Percentiles rank a stretch among this genome's conserved stretches.
Conservation (phyloP, 108 stramenopile genomes). For the Poteriospumella lacustris region DNA sequence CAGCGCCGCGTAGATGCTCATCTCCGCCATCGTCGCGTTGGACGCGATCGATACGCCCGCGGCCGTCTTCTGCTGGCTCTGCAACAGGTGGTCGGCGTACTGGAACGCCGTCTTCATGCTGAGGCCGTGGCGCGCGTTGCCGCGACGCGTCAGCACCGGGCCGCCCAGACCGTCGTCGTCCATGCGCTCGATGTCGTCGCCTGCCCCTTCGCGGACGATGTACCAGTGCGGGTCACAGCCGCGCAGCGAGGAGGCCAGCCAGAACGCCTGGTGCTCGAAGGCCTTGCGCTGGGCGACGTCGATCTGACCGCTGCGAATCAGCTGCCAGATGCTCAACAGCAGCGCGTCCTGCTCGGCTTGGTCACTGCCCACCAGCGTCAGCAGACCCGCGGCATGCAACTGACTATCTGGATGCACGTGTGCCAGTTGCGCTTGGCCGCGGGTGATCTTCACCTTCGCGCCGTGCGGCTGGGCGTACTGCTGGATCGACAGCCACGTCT, state of each 20-base stretch:
- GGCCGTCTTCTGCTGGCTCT: too few relatives aligned
- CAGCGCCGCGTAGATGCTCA: neutral
- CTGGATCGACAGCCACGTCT: too few relatives aligned
- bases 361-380: neutral
- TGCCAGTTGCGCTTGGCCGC: neutral
- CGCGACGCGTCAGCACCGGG: neutral
- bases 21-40: neutral
- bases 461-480: too few relatives aligned
- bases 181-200: neutral
- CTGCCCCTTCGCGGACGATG: neutral
- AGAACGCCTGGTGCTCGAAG: neutral
- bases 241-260: neutral
- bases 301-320: slow-evolving; percentile 4
- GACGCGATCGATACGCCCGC: too few relatives aligned
- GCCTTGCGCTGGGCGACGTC: neutral
- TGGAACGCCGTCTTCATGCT: neutral
- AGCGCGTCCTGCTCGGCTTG: neutral
- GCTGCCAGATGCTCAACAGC: neutral
- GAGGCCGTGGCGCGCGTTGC: neutral
- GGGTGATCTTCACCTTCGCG: too few relatives aligned
- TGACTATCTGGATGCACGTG: neutral
- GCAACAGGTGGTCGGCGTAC: neutral
- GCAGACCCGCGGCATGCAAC: neutral
- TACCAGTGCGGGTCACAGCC: neutral
- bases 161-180: neutral